Evolutionary conservation across 1,284 basidiomycete genomes (phyloP).

Genomic region (Agaricales sp.): DNA sequence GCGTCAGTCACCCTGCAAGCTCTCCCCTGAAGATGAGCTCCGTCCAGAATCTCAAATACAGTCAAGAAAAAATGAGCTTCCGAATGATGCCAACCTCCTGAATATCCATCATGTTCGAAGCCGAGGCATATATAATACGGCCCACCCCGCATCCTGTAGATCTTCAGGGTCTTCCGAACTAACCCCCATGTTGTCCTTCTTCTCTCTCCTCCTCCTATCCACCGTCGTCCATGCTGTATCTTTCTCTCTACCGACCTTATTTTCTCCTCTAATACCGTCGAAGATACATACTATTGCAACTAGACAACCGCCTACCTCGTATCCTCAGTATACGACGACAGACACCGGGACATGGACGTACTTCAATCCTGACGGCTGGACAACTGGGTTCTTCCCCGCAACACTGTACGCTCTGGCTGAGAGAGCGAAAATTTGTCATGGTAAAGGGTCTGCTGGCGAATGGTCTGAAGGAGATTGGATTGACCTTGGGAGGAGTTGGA

Average conservation of each 20-base stretch:
- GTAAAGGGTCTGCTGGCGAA: constrained; percentile 11
- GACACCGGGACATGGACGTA: constrained; percentile 37
- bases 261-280: background rate
- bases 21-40: too few relatives aligned
- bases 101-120: too few relatives aligned
- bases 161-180: too few relatives aligned
- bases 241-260: background rate
- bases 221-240: background rate
- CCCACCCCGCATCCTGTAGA: too few relatives aligned
- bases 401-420: constrained; percentile 48
- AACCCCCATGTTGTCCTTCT: background rate
- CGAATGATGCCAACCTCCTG: too few relatives aligned
- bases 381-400: constrained; percentile 57
- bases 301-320: background rate
- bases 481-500: constrained; percentile 27
- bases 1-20: too few relatives aligned
- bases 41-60: too few relatives aligned
- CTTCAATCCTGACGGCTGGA: constrained; percentile 50
- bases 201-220: background rate
- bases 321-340: constrained; percentile 15
- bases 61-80: too few relatives aligned
- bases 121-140: too few relatives aligned
- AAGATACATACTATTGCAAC: background rate
- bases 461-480: constrained; percentile 36
- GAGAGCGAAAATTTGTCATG: constrained; percentile 37